Percentiles rank a stretch among this genome's conserved stretches.
Conservation (phyloP, 208 protist species). For the Angomonas ambiguus region DNA sequence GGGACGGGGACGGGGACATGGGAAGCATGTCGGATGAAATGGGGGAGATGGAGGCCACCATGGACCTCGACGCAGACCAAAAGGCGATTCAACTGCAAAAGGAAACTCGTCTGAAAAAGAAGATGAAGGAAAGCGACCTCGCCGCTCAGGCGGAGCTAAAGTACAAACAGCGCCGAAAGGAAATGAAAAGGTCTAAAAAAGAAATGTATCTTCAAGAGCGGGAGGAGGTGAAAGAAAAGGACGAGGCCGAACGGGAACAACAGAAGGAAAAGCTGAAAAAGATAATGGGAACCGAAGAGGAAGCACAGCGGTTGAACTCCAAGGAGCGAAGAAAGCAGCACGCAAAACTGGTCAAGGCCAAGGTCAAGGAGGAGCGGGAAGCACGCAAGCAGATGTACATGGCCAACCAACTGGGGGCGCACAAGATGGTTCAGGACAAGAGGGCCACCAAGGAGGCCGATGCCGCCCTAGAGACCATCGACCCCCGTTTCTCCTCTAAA, state of each 20-base stretch:
- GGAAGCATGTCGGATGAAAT: conserved; percentile 24
- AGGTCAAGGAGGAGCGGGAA: conserved; percentile 54
- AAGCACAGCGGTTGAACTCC: conserved; percentile 35
- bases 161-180: conserved; percentile 83
- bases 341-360: conserved; percentile 62
- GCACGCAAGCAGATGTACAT: conserved; percentile 69
- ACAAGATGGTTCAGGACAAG: conserved; percentile 28
- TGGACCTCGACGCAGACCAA: conserved; percentile 76
- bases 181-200: conserved; percentile 85
- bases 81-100: conserved; percentile 74
- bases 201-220: conserved; percentile 62
- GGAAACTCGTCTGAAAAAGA: conserved; percentile 51
- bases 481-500: conserved; percentile 75
- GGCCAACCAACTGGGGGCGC: conserved; percentile 55
- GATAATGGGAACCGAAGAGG: conserved; percentile 36
- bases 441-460: conserved; percentile 32
- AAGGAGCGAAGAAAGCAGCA: conserved; percentile 77
- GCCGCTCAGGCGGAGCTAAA: conserved; percentile 72
- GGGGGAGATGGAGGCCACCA: conserved; percentile 70
- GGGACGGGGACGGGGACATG: conserved; percentile 18
- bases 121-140: conserved; percentile 55
- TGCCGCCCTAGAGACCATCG: conserved; percentile 47
- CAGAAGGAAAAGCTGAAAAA: conserved; percentile 54
- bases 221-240: conserved; percentile 42
- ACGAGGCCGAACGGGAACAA: conserved; percentile 35